A percentile compares a stretch with the other conserved stretches of the same genome.
phyloP scores from a whole-genome alignment of 2,329 filamentous ascomycete species.

The Aspergillus tubingensis region DNA sequence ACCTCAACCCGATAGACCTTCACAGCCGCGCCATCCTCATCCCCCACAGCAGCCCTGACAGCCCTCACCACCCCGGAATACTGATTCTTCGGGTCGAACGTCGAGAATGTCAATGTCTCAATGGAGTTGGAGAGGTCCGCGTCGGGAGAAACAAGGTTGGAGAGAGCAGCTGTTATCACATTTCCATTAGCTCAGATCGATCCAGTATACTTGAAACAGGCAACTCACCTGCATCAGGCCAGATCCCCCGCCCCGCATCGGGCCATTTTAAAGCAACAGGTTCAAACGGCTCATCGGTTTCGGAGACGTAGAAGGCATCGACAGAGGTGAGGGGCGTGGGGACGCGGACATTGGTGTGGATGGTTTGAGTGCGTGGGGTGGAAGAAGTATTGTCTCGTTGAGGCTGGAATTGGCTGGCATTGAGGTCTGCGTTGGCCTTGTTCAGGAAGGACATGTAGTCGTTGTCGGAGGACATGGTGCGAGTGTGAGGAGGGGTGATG shows the following conservation, averaged over 20 bases:
- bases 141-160: too few species aligned
- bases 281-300: slow-evolving; percentile 84
- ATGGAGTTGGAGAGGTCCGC: slow-evolving; percentile 67
- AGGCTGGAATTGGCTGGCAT: slow-evolving; percentile 30
- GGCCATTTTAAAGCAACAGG: slow-evolving; percentile 68
- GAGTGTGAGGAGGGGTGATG: slow-evolving; percentile 1
- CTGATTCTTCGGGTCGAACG: slow-evolving; percentile 72
- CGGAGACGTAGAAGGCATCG: slow-evolving; percentile 71
- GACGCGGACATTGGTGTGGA: slow-evolving; percentile 55
- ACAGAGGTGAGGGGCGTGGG: slow-evolving; percentile 60
- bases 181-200: not conserved
- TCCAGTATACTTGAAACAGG: not conserved
- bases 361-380: slow-evolving; percentile 37
- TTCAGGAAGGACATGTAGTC: slow-evolving; percentile 83
- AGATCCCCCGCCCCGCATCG: slow-evolving; percentile 33
- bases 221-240: slow-evolving; percentile 38
- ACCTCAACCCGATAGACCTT: slow-evolving; percentile 72
- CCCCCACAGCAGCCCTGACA: slow-evolving; percentile 49
- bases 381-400: slow-evolving; percentile 30
- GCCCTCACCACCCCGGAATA: slow-evolving; percentile 59
- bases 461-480: slow-evolving; percentile 64
- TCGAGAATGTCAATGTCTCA: slow-evolving; percentile 65
- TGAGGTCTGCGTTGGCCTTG: slow-evolving; percentile 75
- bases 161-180: too few species aligned
- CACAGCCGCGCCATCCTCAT: slow-evolving; percentile 56